phyloP scores from a whole-genome alignment of 1,284 basidiomycete species.

The Marasmius sp. region DNA sequence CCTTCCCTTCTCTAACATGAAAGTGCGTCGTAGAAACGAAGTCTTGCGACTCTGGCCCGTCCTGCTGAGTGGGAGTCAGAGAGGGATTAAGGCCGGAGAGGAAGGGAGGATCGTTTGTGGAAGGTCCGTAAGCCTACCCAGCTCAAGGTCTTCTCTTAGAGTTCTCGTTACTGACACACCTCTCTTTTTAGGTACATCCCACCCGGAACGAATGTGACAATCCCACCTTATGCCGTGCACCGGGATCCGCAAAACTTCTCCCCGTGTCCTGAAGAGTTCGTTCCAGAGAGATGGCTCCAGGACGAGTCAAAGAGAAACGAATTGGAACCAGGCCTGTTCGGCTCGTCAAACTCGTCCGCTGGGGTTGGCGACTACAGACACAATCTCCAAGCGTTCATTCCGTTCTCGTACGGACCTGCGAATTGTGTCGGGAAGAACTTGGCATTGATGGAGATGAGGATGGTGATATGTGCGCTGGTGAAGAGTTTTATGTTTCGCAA shows the following conservation, averaged over 20 bases:
- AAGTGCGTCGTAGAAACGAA: constrained; percentile 34
- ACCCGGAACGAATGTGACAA: constrained; percentile 20
- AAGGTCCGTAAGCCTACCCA: constrained; percentile 13
- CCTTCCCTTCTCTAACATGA: neutral
- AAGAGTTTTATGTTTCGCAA: neutral
- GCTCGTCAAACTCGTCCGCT: neutral
- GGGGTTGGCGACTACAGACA: neutral
- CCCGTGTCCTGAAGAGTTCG: neutral
- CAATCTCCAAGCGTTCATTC: constrained; percentile 17
- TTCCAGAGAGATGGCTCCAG: constrained; percentile 4
- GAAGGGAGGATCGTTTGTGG: constrained; percentile 18
- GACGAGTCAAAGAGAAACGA: constrained; percentile 4
- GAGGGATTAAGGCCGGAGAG: constrained; percentile 16
- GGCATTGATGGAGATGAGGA: constrained; percentile 11
- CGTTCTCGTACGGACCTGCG: constrained; percentile 24
- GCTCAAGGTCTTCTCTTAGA: constrained; percentile 9
- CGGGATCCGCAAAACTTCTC: constrained; percentile 1
- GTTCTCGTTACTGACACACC: neutral
- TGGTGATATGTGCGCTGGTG: neutral
- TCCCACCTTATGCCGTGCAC: constrained; percentile 12
- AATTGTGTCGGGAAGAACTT: constrained; percentile 25
- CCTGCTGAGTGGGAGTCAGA: constrained; percentile 19
- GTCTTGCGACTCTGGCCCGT: constrained; percentile 24
- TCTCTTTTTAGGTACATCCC: constrained; percentile 13
- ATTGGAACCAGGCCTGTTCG: neutral